Base-by-base conservation (phyloP, 2,329 filamentous ascomycete species). In the Annulohypoxylon truncatum region DNA sequence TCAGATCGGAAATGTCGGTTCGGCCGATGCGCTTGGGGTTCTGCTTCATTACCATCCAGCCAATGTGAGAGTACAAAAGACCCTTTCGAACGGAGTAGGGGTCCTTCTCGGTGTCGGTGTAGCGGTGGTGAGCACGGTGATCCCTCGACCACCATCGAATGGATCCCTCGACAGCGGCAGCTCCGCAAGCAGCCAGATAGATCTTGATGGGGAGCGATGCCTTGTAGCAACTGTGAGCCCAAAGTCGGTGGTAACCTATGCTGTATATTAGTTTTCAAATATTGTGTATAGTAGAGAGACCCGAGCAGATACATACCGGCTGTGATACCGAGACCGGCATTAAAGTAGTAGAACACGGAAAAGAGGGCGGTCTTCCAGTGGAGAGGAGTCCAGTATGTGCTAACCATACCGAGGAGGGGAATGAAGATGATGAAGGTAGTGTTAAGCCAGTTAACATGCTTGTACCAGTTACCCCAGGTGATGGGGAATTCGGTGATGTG, bases 381-480 rank as follows among this genome's bases (percentile, higher is more conserved):
- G 3, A 78, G 72, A 60, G 93, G 92, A 47, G 93, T 90, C 90
- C 91, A 97, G 81, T 92, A 89, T 54, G 93, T 86, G 58, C 88
- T 86, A 73, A 96, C 80, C 76, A 91, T 86, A 68, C 94, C 94
- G 62, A 87, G 83, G 50, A 94, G 67, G 42, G 94, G 94, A 47
- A 97, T 86, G 72, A 91, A 84, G 71, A 96, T 80, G 78, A 97
- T 95, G 78, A 97, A 87, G 68, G 85, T 86, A 68, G 92, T 90
- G 80, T 97, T 97, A 72, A 97, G 86, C 93, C 94, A 97, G 86
- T 97, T 94, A 84, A 97, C 87, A 78, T 97, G 94, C 82, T 94
- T 91, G 82, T 94, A 90, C 92, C 92, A 96, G 84, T 97, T 97
- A 75, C 85, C 83, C 80, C 84, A 86, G 65, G 92, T 97, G 73